Percentiles rank a stretch among this genome's conserved stretches.
phyloP scores from a whole-genome alignment of 768 basidiomycete species.

The Amanita pallidorosea region DNA sequence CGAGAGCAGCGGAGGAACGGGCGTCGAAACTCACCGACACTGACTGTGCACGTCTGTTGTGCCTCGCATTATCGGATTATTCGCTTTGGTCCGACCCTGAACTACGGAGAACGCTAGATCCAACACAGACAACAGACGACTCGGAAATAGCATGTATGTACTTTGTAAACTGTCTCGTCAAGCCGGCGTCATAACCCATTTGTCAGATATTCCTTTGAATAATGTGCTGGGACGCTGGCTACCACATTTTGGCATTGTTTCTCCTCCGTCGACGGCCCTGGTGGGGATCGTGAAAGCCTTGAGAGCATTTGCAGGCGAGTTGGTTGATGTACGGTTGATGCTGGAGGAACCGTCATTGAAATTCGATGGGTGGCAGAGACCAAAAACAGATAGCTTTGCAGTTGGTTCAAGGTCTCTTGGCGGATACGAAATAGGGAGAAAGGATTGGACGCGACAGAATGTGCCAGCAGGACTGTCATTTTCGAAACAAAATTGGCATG shows the following conservation, averaged over 20 bases:
- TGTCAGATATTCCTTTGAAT: constrained; percentile 49
- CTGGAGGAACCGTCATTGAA: constrained; percentile 32
- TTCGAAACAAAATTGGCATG: constrained; percentile 45
- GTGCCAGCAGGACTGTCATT: constrained; percentile 11
- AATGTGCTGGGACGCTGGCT: constrained; percentile 35
- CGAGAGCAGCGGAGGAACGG: constrained; percentile 6
- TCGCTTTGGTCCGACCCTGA: constrained; percentile 54
- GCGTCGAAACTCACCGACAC: constrained; percentile 16
- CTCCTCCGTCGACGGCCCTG: constrained; percentile 24
- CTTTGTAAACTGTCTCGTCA: background rate
- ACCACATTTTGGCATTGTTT: constrained; percentile 15
- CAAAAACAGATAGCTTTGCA: constrained; percentile 8
- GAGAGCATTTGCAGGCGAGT: constrained; percentile 32
- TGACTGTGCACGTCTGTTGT: constrained; percentile 40
- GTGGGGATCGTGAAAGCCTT: constrained; percentile 45
- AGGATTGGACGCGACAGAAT: constrained; percentile 25
- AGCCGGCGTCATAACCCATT: background rate
- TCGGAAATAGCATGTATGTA: background rate
- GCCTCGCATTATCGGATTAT: constrained; percentile 62
- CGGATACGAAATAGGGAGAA: constrained; percentile 58
- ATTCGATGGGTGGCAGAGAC: constrained; percentile 15
- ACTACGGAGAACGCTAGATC: constrained; percentile 37
- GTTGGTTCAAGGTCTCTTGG: constrained; percentile 15
- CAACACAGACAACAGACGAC: constrained; percentile 14
- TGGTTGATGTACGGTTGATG: constrained; percentile 53